These are phyloP conservation scores for Grifola frondosa DNA, from an alignment of 1,284 basidiomycete species.

Conservation along the genomic window DNA sequence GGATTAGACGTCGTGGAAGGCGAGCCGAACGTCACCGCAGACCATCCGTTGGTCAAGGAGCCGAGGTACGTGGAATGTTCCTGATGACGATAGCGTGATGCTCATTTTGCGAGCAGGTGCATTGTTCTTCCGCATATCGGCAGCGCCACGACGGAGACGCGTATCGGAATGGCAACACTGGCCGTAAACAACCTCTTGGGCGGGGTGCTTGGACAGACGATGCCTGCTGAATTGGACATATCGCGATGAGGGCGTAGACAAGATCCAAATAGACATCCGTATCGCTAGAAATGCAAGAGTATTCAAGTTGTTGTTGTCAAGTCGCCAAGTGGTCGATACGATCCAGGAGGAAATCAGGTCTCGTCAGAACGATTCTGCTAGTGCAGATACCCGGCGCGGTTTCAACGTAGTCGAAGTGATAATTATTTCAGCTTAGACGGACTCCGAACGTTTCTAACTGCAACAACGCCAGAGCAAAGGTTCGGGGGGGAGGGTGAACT, in stretches of 20 bases:
- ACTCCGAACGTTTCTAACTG: too few relatives aligned
- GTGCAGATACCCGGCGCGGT: too few relatives aligned
- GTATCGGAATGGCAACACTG: conserved; percentile 78
- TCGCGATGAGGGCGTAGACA: conserved; percentile 7
- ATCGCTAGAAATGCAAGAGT: too few relatives aligned
- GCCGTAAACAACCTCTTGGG: conserved; percentile 67
- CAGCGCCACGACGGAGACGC: conserved; percentile 84
- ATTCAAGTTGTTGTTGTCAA: too few relatives aligned
- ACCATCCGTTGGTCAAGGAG: conserved; percentile 81
- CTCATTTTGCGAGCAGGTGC: conserved; percentile 47
- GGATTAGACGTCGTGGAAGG: conserved; percentile 94
- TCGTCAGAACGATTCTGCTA: too few relatives aligned
- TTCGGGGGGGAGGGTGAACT: too few relatives aligned
- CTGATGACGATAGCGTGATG: not conserved
- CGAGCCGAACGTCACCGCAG: conserved; percentile 75
- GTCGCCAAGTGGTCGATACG: too few relatives aligned
- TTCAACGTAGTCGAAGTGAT: too few relatives aligned
- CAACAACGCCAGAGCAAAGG: too few relatives aligned
- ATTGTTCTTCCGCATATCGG: conserved; percentile 88
- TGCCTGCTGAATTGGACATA: conserved; percentile 50
- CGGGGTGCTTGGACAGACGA: conserved; percentile 46
- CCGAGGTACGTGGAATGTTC: conserved; percentile 50
- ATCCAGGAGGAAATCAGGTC: too few relatives aligned
- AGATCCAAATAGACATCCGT: too few relatives aligned
- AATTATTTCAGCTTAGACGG: too few relatives aligned